phyloP scores from a whole-genome alignment of 805 yeast species.

The Sugiyamaella americana region DNA sequence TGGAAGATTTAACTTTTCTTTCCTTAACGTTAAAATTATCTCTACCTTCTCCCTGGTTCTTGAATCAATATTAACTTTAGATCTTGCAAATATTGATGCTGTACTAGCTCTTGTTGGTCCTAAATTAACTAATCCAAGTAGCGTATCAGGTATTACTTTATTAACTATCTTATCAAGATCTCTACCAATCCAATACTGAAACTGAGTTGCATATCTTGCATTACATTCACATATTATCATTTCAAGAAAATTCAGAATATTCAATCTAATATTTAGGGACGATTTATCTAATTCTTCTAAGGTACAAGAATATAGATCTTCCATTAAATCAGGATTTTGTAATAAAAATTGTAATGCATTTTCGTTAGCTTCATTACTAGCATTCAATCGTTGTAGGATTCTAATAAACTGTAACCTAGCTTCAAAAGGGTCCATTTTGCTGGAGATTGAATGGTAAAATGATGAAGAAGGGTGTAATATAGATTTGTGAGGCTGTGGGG shows the following conservation, averaged over 20 bases:
- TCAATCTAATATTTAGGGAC: slow-evolving; percentile 52
- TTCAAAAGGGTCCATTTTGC: slow-evolving; percentile 84
- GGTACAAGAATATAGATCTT: slow-evolving; percentile 62
- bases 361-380: slow-evolving; percentile 39
- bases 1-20: not conserved
- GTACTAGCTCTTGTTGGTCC: slow-evolving; percentile 13
- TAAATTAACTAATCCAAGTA: slow-evolving; percentile 17
- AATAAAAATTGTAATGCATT: slow-evolving; percentile 24
- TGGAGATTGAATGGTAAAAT: no score
- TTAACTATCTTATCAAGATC: slow-evolving; percentile 27
- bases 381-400: slow-evolving; percentile 57
- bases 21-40: not conserved
- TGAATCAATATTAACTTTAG: not conserved
- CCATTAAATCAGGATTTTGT: slow-evolving; percentile 48
- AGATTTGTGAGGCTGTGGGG: no score
- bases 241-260: slow-evolving; percentile 64
- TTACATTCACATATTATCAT: slow-evolving; percentile 37
- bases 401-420: slow-evolving; percentile 71
- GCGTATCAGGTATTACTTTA: slow-evolving; percentile 19
- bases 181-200: slow-evolving; percentile 24
- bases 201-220: not conserved
- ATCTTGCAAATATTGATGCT: slow-evolving; percentile 5
- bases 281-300: slow-evolving; percentile 47
- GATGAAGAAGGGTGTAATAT: no score
- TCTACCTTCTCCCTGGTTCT: not conserved